Conservation (phyloP, 371 early-diverging fungal genomes). For the Lichtheimia ramosa region DNA sequence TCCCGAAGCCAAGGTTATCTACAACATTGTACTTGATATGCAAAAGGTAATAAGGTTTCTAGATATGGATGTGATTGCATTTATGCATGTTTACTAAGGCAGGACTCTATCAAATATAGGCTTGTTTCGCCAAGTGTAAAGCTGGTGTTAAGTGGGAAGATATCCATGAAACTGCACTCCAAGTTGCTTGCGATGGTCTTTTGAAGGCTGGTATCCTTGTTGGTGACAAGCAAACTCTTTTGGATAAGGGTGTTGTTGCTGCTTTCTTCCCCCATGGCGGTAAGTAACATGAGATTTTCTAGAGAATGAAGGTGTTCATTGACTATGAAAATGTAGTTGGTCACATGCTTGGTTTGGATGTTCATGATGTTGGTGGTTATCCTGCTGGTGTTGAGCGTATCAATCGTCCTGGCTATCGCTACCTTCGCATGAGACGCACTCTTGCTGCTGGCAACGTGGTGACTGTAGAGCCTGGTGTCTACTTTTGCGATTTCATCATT, state of each 20-base stretch:
- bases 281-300: slow-evolving; percentile 16
- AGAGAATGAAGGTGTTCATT: neutral
- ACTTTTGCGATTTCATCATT: slow-evolving; percentile 62
- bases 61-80: neutral
- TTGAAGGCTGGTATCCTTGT: slow-evolving; percentile 72
- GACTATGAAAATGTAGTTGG: slow-evolving; percentile 37
- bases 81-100: neutral
- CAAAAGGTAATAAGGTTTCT: slow-evolving; percentile 55
- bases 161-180: slow-evolving; percentile 80
- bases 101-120: slow-evolving; percentile 9
- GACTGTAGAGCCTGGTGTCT: slow-evolving; percentile 93
- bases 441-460: slow-evolving; percentile 83
- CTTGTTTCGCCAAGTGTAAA: slow-evolving; percentile 62
- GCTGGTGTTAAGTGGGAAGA: slow-evolving; percentile 89
- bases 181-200: slow-evolving; percentile 77
- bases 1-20: slow-evolving; percentile 73
- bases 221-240: slow-evolving; percentile 67
- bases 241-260: slow-evolving; percentile 74
- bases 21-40: slow-evolving; percentile 83
- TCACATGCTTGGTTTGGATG: slow-evolving; percentile 76
- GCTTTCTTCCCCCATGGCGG: slow-evolving; percentile 92
- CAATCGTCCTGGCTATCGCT: slow-evolving; percentile 78
- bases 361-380: slow-evolving; percentile 91
- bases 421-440: slow-evolving; percentile 84
- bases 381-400: slow-evolving; percentile 79